Conservation (phyloP, 108 stramenopile genomes). For the Mediolabrus comicus region DNA sequence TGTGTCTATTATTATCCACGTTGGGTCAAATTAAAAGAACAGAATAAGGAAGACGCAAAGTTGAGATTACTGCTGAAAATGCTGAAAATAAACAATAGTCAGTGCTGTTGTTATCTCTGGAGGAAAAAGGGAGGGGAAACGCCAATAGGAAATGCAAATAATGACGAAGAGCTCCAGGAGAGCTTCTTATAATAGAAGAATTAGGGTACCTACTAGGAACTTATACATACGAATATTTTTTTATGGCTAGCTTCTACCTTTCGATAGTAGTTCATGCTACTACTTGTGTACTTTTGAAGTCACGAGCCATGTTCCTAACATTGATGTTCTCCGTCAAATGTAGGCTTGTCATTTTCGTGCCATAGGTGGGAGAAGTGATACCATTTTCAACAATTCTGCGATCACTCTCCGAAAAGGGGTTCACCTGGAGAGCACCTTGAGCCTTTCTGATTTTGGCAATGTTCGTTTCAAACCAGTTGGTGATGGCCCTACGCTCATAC, state of each 20-base stretch:
- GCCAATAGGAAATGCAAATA: too few species aligned
- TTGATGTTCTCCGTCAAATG: constrained; percentile 22
- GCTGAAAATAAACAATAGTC: too few species aligned
- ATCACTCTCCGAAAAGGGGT: constrained; percentile 12
- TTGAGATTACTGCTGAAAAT: too few species aligned
- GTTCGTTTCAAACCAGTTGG: constrained; percentile 45
- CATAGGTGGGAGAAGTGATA: constrained; percentile 19
- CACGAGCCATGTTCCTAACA: constrained; percentile 33
- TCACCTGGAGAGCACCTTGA: constrained; percentile 2
- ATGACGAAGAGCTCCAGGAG: too few species aligned
- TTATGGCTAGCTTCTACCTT: too few species aligned
- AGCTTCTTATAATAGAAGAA: not conserved
- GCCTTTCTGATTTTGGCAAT: constrained; percentile 6
- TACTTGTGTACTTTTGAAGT: not conserved
- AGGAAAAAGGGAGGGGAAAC: too few species aligned
- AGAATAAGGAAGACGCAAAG: too few species aligned
- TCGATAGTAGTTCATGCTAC: not conserved
- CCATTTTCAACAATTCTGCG: constrained; percentile 9
- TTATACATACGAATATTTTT: not conserved
- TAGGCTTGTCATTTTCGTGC: constrained; percentile 14
- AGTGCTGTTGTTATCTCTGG: too few species aligned
- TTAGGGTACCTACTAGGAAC: too few species aligned
- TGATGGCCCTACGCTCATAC: constrained; percentile 73
- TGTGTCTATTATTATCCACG: not conserved
- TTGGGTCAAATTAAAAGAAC: too few species aligned